Evolutionary conservation across 148 eudicot species (phyloP).

Genomic region (Drosera capensis): DNA sequence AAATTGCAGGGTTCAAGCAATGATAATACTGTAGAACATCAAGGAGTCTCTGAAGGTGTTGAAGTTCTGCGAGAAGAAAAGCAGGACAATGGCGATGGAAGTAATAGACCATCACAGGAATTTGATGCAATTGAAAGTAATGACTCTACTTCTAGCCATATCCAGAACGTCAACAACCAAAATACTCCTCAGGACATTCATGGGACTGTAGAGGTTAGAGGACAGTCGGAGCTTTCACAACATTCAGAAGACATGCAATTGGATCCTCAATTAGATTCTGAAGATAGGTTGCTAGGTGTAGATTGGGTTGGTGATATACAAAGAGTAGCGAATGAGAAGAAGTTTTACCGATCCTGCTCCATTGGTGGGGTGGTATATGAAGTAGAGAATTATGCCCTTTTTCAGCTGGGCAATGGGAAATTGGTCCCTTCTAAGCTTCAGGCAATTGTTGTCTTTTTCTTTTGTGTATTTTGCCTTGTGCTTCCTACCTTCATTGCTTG

Average conservation of each 20-base stretch:
- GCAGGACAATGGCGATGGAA: constrained; percentile 16
- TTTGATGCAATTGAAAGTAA: constrained; percentile 1
- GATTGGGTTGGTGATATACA: constrained; percentile 66
- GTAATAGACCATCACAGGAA: background rate
- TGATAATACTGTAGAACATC: constrained; percentile 1
- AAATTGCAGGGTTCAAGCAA: constrained; percentile 15
- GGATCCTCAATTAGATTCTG: constrained; percentile 20
- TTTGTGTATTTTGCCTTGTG: background rate
- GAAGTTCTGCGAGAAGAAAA: constrained; percentile 14
- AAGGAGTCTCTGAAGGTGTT: constrained; percentile 8
- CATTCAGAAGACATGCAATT: too few relatives aligned
- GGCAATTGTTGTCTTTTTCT: constrained; percentile 16
- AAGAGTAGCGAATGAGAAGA: constrained; percentile 38
- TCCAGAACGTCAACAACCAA: constrained; percentile 12
- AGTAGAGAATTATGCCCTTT: constrained; percentile 54
- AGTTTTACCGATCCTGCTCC: constrained; percentile 60
- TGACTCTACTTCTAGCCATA: constrained; percentile 8
- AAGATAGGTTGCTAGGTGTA: constrained; percentile 31
- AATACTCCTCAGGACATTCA: constrained; percentile 16
- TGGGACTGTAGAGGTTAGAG: constrained; percentile 14
- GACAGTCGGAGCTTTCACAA: constrained; percentile 17
- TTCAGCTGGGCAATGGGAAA: constrained; percentile 24
- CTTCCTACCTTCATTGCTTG: too few relatives aligned
- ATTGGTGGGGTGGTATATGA: constrained; percentile 48
- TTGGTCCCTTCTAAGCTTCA: constrained; percentile 57